These are phyloP conservation scores for Fusarium illudens DNA, from an alignment of 2,329 filamentous ascomycete species.

Conservation along the genomic window DNA sequence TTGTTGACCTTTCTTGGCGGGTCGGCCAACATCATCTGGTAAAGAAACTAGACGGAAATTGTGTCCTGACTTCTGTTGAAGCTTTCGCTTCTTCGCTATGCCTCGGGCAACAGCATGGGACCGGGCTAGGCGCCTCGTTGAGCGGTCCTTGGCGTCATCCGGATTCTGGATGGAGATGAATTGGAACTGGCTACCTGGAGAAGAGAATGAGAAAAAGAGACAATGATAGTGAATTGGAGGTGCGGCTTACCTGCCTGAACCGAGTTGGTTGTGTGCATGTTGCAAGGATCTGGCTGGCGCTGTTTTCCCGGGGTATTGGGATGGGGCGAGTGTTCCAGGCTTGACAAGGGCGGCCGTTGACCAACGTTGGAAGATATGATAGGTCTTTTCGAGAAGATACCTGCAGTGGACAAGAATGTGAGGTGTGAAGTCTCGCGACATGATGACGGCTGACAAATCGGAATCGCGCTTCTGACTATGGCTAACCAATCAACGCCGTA, in stretches of 20 bases:
- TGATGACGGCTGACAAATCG: too few relatives aligned
- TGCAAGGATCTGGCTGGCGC: neutral
- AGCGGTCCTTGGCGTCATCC: neutral
- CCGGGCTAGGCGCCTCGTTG: constrained; percentile 10
- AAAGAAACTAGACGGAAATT: constrained; percentile 14
- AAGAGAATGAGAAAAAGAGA: neutral
- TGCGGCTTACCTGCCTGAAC: neutral
- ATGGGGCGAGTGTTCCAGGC: too few relatives aligned
- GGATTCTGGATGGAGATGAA: constrained; percentile 24
- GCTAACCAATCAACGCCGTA: too few relatives aligned
- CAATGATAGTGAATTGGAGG: neutral
- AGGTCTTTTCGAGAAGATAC: too few relatives aligned
- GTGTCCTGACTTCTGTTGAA: neutral
- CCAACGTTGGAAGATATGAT: too few relatives aligned
- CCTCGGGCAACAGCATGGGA: constrained; percentile 34
- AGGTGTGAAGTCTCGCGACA: too few relatives aligned
- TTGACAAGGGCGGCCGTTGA: too few relatives aligned
- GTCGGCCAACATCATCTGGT: neutral
- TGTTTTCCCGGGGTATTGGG: too few relatives aligned
- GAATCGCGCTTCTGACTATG: too few relatives aligned
- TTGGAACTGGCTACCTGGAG: constrained; percentile 21
- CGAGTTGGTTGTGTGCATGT: neutral
- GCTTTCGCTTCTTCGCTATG: constrained; percentile 20
- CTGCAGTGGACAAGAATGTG: too few relatives aligned
- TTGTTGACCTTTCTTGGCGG: accelerated